These are phyloP conservation scores for Fomitopsis pinicola DNA, from an alignment of 1,284 basidiomycete genomes.

Conservation along the genomic window DNA sequence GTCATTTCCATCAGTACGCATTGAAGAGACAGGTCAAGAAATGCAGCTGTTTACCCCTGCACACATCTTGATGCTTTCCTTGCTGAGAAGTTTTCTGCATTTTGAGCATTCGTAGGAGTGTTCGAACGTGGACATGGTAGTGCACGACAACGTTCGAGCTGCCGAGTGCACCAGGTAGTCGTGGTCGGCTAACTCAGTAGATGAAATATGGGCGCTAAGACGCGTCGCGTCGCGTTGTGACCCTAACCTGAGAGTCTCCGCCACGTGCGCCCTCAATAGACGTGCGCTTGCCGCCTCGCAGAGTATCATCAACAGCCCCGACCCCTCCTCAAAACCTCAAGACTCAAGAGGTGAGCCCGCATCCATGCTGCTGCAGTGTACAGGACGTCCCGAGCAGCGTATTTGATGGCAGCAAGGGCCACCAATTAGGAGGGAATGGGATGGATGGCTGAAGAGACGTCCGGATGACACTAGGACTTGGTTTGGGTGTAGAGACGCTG, in stretches of 20 bases:
- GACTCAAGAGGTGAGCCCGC: constrained; percentile 28
- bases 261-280: background rate
- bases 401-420: constrained; percentile 2
- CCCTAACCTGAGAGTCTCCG: background rate
- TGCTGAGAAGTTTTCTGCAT: background rate
- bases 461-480: constrained; percentile 21
- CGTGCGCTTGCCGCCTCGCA: background rate
- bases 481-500: constrained; percentile 9
- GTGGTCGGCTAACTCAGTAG: background rate
- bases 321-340: constrained; percentile 28
- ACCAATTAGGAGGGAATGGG: constrained; percentile 17
- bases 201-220: background rate
- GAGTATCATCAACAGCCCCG: constrained; percentile 20
- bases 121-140: background rate
- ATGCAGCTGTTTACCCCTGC: background rate
- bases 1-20: background rate
- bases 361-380: constrained; percentile 10
- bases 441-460: constrained; percentile 23
- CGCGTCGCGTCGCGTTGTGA: background rate
- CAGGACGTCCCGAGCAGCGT: background rate
- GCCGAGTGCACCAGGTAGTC: too few species aligned
- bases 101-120: background rate
- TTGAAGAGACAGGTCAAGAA: too few species aligned
- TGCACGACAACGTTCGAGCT: too few species aligned
- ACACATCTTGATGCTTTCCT: constrained; percentile 11